Evolutionary conservation across 2,329 filamentous ascomycete genomes (phyloP).

Genomic region (Aureobasidium sp.): DNA sequence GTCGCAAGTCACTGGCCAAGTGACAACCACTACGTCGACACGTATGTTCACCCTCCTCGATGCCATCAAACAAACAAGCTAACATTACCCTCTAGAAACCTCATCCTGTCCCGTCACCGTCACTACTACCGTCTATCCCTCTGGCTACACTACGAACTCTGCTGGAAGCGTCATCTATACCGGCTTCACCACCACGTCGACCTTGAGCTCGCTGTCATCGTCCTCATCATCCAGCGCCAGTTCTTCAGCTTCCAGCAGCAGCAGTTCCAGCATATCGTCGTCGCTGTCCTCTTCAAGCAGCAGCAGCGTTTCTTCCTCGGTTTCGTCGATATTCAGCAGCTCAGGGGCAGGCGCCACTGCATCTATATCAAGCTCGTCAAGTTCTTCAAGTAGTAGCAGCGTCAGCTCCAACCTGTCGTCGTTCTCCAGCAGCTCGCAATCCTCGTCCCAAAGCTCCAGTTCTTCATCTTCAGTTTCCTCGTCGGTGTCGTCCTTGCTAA

Average conservation of each 20-base stretch:
- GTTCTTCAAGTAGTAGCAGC: not conserved
- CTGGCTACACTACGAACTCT: not conserved
- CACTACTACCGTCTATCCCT: not conserved
- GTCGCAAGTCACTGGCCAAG: not conserved
- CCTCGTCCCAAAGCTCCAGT: not conserved
- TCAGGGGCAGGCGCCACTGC: not conserved
- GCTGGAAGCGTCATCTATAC: conserved; percentile 1
- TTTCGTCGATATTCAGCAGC: not conserved
- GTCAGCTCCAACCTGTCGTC: not conserved
- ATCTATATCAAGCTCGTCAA: not conserved
- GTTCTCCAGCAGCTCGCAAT: not conserved
- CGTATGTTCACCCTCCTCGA: not conserved
- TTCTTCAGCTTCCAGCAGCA: not conserved
- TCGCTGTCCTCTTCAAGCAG: not conserved
- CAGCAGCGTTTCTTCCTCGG: not conserved
- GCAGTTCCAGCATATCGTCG: not conserved
- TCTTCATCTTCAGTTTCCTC: not conserved
- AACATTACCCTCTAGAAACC: not conserved
- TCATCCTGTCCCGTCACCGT: not conserved
- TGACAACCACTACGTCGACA: not conserved
- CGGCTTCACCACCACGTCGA: not conserved
- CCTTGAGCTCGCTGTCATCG: not conserved
- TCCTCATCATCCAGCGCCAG: no score
- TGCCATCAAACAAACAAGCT: not conserved
- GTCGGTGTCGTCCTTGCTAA: not conserved